These are phyloP conservation scores for Aspergillus funiculosus DNA, from an alignment of 495 filamentous ascomycete species.

Conservation along the genomic window DNA sequence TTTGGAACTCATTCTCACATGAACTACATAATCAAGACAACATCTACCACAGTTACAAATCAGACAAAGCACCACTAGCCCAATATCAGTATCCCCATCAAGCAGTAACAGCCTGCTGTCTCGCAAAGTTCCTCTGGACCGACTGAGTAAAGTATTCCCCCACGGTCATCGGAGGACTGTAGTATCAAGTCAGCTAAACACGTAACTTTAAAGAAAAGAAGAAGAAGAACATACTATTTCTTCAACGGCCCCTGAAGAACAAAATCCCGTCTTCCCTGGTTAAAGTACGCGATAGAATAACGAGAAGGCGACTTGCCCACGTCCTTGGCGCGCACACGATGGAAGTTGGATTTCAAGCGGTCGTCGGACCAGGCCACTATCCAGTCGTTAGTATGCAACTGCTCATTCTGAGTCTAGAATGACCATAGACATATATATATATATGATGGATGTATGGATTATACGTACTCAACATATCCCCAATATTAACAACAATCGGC, in stretches of 20 bases:
- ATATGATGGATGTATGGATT: no score
- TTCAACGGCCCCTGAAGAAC: slow-evolving; percentile 53
- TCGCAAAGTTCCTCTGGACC: slow-evolving; percentile 53
- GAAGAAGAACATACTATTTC: no score
- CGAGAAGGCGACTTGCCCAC: slow-evolving; percentile 50
- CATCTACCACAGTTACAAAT: not conserved
- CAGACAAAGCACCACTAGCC: not conserved
- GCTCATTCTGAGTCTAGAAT: no score
- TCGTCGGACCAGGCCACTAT: slow-evolving; percentile 68
- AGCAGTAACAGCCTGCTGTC: slow-evolving; percentile 29
- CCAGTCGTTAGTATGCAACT: no score
- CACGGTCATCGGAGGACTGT: slow-evolving; percentile 51
- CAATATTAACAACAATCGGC: slow-evolving; percentile 63
- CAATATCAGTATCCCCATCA: slow-evolving; percentile 27
- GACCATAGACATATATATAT: no score
- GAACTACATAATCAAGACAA: no score
- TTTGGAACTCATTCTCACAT: no score
- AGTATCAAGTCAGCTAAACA: no score
- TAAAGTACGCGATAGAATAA: slow-evolving; percentile 63
- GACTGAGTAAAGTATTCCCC: slow-evolving; percentile 53
- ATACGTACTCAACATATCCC: slow-evolving; percentile 62
- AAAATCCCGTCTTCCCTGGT: slow-evolving; percentile 56
- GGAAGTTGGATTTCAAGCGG: slow-evolving; percentile 61
- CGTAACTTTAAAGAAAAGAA: no score
- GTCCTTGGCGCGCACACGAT: slow-evolving; percentile 54